Base-by-base conservation (phyloP, 371 early-diverging fungal genomes). In the Mortierella sp. region DNA sequence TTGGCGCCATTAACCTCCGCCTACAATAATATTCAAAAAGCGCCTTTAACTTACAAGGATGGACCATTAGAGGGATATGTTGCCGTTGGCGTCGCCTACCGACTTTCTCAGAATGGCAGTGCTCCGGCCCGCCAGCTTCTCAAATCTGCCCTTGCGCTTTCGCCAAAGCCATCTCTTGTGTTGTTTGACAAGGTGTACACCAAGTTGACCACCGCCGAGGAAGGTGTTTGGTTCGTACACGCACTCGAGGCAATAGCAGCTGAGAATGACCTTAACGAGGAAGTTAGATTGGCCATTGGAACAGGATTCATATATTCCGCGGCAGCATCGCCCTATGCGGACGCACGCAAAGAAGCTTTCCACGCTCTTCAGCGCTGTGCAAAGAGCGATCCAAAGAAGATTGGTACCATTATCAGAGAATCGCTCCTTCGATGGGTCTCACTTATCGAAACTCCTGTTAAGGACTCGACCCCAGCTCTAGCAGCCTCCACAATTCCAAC, bases 171-270 rank as follows among this genome's bases (percentile, higher is more conserved):
- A 51, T 92, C 95, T 16, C 93, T 94, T 69, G 85, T 96, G 39
- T 78, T 96, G 58, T 92, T 92, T 89, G 96, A 96, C 67, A 94
- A 93, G 84, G 90, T 94, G 24, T 96, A 93, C 74, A 88, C 90
- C 65, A 96, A 96, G 80, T 88, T 95, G 47, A 75, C 90, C 5
- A 83, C 83, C 18, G 83, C 89, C 3, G 88, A 89, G n/a, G 96
- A 95, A 70, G 91, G 91, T 35, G 84, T 88, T 32, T 97, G 94
- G 94, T 83, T 92, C 35, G 84, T 93, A 16, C 89, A 91, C 61
- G 88, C 93, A 24, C 76, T 91, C 51, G 87, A 89, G 81, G 89
- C 85, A 5, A 88, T 88, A 68, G 68, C 73, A 39, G 68, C 66
- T 10, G 73, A 73, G 47, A 74, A 67, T 64, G 67, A 62, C 16